Base-by-base conservation (phyloP, 2,329 filamentous ascomycete species). In the Pseudogymnoascus sp. region DNA sequence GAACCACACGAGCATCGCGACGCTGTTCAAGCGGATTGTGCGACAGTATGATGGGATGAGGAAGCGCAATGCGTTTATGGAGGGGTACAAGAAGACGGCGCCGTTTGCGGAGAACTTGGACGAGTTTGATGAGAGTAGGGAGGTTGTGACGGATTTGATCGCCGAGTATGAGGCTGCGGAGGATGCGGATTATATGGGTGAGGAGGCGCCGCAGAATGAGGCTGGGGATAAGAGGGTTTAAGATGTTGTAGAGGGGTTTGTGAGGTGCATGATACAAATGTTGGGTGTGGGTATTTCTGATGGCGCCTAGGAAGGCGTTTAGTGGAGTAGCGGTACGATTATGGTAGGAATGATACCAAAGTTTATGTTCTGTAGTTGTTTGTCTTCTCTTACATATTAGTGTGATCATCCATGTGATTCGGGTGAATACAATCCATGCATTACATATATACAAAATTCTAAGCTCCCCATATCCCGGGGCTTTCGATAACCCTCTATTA, bases 1-100 rank as follows among this genome's bases (percentile, higher is more conserved):
- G 11, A 99, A 99, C 74, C 95, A 99, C 75, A 99, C 95, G 0
- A 96, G 93, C 67, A 96, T 99, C 69, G 91, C 93, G 56, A 97
- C 95, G 23, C 83, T 99, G 9, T 99, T 99, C 81, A 96, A 96
- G 75, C 87, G 93, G 50, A 96, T 97, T 66, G 84, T 97, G 13
- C 84, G 86, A 67, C 93, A 96, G 73, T 99, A 97, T 77, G 93
- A 96, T 71, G 88, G 90, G 26, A 89, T 99, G 81, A 85, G 95
- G 64, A 97, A 97, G 78, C 89, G 93, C 61, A 97, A 97, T 75
- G 95, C 95, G 60, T 99, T 97, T 76, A 83, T 99, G 72, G 95
- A 99, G 70, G 87, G 87, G 56, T 99, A 99, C 78, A 97, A 96
- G 79, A 95, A 95, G 75, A 96, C 96, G 65, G 88, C 91, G 0